phyloP scores from a whole-genome alignment of 495 filamentous ascomycete species.

The Penicillium egyptiacum region DNA sequence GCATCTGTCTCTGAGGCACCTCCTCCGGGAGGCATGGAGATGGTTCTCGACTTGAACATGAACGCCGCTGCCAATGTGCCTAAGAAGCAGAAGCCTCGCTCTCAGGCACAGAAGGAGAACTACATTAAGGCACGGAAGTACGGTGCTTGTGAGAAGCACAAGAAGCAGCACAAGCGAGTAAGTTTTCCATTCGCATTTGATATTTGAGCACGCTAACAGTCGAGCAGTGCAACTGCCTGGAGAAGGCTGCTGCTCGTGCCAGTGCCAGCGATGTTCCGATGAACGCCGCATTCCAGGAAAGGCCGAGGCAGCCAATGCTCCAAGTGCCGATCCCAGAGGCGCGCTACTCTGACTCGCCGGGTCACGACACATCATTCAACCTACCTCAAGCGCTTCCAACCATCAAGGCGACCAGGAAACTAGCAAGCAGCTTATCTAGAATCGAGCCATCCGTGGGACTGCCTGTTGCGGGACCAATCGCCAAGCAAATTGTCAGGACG shows the following conservation, averaged over 20 bases:
- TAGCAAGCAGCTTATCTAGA: constrained; percentile 8
- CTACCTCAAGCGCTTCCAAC: constrained; percentile 8
- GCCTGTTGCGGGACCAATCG: not conserved
- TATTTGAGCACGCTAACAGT: constrained; percentile 23
- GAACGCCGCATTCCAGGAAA: constrained; percentile 14
- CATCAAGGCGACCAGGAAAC: constrained; percentile 12
- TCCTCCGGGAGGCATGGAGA: constrained; percentile 32
- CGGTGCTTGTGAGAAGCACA: constrained; percentile 49
- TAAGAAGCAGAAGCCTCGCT: constrained; percentile 49
- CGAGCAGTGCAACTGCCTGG: constrained; percentile 47
- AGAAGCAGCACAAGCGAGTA: constrained; percentile 51
- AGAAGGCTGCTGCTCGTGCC: constrained; percentile 35
- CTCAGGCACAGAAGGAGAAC: constrained; percentile 47
- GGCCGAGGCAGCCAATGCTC: constrained; percentile 6
- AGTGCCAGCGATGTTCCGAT: constrained; percentile 22
- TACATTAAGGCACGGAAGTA: constrained; percentile 50
- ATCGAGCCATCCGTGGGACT: constrained; percentile 13
- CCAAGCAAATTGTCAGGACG: not conserved
- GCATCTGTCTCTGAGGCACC: constrained; percentile 18
- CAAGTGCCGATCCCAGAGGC: constrained; percentile 11
- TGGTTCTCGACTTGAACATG: constrained; percentile 52
- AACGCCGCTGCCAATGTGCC: constrained; percentile 45
- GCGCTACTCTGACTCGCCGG: constrained; percentile 14
- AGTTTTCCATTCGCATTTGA: constrained; percentile 15
- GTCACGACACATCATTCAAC: constrained; percentile 14